A percentile compares a stretch with the other conserved stretches of the same genome.
These are phyloP conservation scores for Lactifluus pinguis DNA, from an alignment of 768 basidiomycete genomes.

Conservation along the genomic window DNA sequence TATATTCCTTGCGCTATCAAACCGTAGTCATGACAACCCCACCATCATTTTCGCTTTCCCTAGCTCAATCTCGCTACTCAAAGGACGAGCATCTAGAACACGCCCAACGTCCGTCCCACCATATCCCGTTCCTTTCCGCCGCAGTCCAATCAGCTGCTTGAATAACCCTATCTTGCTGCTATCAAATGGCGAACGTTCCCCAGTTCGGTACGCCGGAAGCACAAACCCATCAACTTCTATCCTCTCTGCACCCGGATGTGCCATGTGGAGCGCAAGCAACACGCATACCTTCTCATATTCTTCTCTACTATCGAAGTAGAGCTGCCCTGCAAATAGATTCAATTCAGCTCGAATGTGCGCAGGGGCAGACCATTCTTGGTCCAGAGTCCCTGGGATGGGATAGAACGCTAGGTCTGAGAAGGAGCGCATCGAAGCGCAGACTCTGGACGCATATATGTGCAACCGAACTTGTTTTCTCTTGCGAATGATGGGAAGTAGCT, in stretches of 20 bases:
- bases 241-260: background rate
- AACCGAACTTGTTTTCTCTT: constrained; percentile 4
- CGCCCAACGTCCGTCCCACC: constrained; percentile 3
- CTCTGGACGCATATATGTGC: constrained; percentile 7
- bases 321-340: constrained; percentile 10
- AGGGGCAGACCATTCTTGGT: background rate
- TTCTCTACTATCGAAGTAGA: constrained; percentile 12
- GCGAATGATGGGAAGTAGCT: constrained; percentile 10
- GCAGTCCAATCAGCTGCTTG: background rate
- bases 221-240: constrained; percentile 1
- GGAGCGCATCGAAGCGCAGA: constrained; percentile 1
- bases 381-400: background rate
- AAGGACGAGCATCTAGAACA: background rate
- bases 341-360: background rate
- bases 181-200: background rate
- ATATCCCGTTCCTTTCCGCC: constrained; percentile 8
- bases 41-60: no score
- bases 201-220: background rate
- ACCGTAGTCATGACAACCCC: no score
- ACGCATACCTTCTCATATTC: constrained; percentile 10
- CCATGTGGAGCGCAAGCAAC: background rate
- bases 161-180: background rate
- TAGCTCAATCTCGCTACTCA: no score
- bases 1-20: no score
- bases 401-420: background rate